Conservation (phyloP, 2,329 filamentous ascomycete genomes). For the Claviceps sp. region DNA sequence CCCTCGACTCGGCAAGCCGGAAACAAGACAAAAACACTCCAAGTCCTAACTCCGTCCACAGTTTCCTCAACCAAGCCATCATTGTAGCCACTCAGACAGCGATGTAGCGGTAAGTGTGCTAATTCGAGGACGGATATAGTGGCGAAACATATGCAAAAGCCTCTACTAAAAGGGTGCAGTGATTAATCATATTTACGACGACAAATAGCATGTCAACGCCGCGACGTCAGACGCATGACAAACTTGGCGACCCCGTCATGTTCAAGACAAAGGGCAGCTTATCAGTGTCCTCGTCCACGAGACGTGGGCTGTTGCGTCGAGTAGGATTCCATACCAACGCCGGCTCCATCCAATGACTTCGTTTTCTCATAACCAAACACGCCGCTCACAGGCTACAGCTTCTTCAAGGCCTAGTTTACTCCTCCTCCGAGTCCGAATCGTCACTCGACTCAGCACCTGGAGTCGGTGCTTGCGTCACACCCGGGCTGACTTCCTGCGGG, state of each 20-base stretch:
- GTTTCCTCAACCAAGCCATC: neutral
- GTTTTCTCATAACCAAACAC: constrained; percentile 6
- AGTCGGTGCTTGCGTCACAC: constrained; percentile 14
- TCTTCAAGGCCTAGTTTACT: constrained; percentile 17
- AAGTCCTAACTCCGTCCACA: neutral
- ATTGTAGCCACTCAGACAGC: neutral
- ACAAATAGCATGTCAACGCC: neutral
- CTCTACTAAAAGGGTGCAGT: neutral
- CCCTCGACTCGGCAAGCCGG: neutral
- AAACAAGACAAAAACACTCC: neutral
- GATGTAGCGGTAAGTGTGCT: too few relatives aligned
- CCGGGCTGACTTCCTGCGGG: constrained; percentile 17
- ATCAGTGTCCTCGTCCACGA: neutral
- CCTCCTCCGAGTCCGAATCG: constrained; percentile 34
- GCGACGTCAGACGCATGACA: neutral
- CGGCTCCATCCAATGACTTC: constrained; percentile 8
- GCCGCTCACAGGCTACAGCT: neutral
- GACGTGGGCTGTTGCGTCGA: neutral
- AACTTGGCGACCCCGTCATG: neutral
- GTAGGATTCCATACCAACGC: constrained; percentile 7
- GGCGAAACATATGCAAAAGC: neutral
- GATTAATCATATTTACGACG: neutral
- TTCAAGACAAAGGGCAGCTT: neutral
- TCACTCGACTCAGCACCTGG: constrained; percentile 25
- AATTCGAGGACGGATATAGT: neutral